Evolutionary conservation across 192 early-diverging fungal species (phyloP).

Genomic region (Podila verticillata): DNA sequence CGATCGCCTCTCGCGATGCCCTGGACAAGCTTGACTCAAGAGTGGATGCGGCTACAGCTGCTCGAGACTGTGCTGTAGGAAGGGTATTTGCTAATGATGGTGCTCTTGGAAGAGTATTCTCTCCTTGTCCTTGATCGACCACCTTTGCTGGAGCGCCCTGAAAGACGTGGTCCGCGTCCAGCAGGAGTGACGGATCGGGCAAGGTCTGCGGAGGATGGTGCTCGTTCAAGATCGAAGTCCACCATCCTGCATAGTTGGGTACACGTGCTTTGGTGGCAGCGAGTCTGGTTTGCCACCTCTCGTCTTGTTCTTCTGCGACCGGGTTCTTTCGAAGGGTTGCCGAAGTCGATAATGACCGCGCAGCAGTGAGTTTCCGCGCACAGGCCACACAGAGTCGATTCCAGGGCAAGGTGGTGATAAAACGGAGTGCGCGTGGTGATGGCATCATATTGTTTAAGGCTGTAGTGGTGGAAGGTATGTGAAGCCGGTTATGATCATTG

Average conservation of each 20-base stretch:
- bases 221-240: slow-evolving; percentile 39
- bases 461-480: too few species aligned
- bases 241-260: slow-evolving; percentile 45
- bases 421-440: too few species aligned
- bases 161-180: slow-evolving; percentile 23
- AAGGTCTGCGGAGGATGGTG: slow-evolving; percentile 11
- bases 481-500: too few species aligned
- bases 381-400: too few species aligned
- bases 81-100: slow-evolving; percentile 16
- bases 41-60: slow-evolving; percentile 10
- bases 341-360: too few species aligned
- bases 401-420: too few species aligned
- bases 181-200: slow-evolving; percentile 8
- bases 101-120: slow-evolving; percentile 5
- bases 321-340: too few species aligned
- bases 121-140: slow-evolving; percentile 2
- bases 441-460: too few species aligned
- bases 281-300: background rate
- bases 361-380: too few species aligned
- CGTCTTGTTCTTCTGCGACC: background rate
- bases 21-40: slow-evolving; percentile 8
- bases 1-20: background rate
- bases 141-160: slow-evolving; percentile 3
- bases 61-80: slow-evolving; percentile 14
- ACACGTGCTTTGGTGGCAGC: slow-evolving; percentile 20